Evolutionary conservation across 306 rosid genomes (phyloP), one percentile per base, ranked within the genome.

Genomic region (Citrullus amarus): DNA sequence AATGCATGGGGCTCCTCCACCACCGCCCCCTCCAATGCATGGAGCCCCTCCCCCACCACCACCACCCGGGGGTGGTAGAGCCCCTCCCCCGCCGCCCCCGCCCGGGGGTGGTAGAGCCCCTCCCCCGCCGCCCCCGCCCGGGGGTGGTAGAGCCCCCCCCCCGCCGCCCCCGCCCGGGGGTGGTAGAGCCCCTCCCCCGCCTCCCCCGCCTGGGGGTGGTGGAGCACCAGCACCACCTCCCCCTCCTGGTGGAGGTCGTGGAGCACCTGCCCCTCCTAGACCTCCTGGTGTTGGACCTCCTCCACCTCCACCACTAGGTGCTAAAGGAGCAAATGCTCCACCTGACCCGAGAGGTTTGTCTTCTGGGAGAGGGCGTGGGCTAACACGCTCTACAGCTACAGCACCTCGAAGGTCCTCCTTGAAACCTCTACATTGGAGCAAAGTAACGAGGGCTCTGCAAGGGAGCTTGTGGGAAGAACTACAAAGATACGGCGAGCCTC

Each of bases 381-480:
- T 79, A n/a, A 51, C 89, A 63, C 97, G 97, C 25, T 89, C 90
- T 12, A 11, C 70, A 70, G 78, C 86, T 36, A 73, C 88, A 82
- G 89, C 90, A 28, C 80, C 97, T 61, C 87, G 90, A 18, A 70
- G 92, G 41, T 93, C 99, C 83, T 88, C 98, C 39, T 86, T 93
- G 67, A 96, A 93, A 85, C 99, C 99, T 59, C 79, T 96, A 51
- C 97, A 96, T 83, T 96, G 99, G 99, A 90, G 91, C 89, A 96
- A 96, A 85, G 97, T 96, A 56, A 84, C 99, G 59, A 92, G 96
- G 86, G 98, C 93, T 30, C 57, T 96, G 80, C 96, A 96, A 88
- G 99, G 99, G 82, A 96, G 99, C 88, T 83, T 96, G 76, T 96
- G 99, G 99, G 99, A 96, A 55, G 99, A 96, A 83, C 82, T 96